Percentiles rank a stretch among this genome's conserved stretches.
phyloP scores from a whole-genome alignment of 257 asterid species.

The Agastache rugosa region DNA sequence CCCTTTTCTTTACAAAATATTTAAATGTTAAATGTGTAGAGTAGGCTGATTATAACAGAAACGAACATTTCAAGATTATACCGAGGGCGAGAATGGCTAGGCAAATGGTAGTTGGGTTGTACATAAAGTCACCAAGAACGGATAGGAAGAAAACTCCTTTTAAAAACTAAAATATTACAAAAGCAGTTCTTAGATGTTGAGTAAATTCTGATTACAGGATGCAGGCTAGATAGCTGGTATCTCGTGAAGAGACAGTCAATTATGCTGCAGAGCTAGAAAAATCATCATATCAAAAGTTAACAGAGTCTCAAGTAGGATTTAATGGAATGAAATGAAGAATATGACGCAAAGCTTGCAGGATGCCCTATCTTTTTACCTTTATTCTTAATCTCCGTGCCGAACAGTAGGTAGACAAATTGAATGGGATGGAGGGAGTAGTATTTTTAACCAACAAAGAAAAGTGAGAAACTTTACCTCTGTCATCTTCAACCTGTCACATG shows the following conservation, averaged over 20 bases:
- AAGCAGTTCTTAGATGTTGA: background rate
- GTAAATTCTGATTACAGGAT: constrained; percentile 6
- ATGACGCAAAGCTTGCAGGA: background rate
- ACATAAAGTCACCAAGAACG: background rate
- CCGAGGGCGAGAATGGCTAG: background rate
- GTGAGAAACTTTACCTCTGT: constrained; percentile 63
- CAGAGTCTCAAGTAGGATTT: background rate
- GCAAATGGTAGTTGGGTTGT: background rate
- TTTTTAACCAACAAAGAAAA: background rate
- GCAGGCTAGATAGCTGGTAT: background rate
- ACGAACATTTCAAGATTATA: background rate
- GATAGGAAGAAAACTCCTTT: background rate
- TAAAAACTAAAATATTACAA: background rate
- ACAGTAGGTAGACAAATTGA: no score
- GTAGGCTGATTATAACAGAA: background rate
- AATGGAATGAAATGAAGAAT: background rate
- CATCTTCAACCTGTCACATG: constrained; percentile 63
- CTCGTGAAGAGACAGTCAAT: background rate
- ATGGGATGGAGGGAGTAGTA: no score
- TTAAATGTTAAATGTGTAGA: background rate
- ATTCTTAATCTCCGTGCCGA: no score
- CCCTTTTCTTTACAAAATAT: background rate
- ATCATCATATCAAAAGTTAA: background rate
- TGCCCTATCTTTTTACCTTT: background rate
- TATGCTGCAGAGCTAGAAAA: background rate